Evolutionary conservation across 768 basidiomycete genomes (phyloP).

Genomic region (Auricularia sp.): DNA sequence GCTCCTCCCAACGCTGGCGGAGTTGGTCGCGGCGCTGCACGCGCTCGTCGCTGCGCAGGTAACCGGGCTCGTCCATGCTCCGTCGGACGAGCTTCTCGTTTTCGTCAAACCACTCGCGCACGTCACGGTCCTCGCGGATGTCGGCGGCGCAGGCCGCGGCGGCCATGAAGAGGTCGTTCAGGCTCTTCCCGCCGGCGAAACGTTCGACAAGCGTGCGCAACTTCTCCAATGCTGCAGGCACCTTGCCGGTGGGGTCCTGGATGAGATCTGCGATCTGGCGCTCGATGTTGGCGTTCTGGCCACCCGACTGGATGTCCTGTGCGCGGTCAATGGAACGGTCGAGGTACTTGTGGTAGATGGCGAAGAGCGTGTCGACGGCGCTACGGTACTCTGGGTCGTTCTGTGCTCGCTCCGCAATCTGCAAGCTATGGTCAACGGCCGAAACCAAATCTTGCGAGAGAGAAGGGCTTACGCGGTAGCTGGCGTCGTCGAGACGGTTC

Average conservation of each 20-base stretch:
- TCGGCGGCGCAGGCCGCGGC: constrained; percentile 35
- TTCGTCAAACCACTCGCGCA: constrained; percentile 46
- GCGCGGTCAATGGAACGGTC: constrained; percentile 40
- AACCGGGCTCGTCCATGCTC: constrained; percentile 41
- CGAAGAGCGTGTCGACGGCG: constrained; percentile 48
- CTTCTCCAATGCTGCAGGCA: constrained; percentile 38
- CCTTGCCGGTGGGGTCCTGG: constrained; percentile 52
- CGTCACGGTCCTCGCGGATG: constrained; percentile 41
- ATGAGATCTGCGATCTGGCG: constrained; percentile 40
- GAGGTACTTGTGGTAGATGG: constrained; percentile 47
- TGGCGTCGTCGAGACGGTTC: constrained; percentile 38
- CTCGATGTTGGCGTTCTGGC: constrained; percentile 23
- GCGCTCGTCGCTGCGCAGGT: constrained; percentile 40
- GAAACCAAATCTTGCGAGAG: neutral
- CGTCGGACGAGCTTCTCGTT: constrained; percentile 36
- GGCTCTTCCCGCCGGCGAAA: constrained; percentile 36
- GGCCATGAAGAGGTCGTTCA: constrained; percentile 37
- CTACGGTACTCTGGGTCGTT: constrained; percentile 48
- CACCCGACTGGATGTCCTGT: constrained; percentile 26
- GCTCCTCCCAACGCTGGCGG: constrained; percentile 36
- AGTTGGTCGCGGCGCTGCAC: constrained; percentile 33
- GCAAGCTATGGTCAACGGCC: neutral
- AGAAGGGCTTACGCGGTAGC: constrained; percentile 33
- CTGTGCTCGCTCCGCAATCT: constrained; percentile 60
- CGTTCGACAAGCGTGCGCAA: constrained; percentile 40